Conservation (phyloP, 2,329 filamentous ascomycete species). For the Mollisiaceae sp. region DNA sequence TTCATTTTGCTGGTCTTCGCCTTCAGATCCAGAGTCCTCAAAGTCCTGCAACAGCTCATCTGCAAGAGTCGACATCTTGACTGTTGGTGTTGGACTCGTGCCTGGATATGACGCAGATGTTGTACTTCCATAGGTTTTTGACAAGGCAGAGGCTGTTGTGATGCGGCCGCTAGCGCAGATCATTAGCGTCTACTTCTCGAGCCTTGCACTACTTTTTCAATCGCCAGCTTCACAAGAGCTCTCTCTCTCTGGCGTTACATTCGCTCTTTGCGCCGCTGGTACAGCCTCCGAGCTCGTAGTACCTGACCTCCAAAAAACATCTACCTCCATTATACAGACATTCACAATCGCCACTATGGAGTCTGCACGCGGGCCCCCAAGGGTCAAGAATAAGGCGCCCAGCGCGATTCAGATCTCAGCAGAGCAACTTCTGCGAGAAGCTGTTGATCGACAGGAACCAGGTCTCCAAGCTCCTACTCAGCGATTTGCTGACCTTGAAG, state of each 20-base stretch:
- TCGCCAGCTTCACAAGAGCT: neutral
- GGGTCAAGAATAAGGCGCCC: slow-evolving; percentile 98
- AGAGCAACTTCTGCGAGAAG: slow-evolving; percentile 95
- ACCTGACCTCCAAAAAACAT: neutral
- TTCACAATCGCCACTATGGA: slow-evolving; percentile 68
- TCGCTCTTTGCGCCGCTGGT: too few species aligned
- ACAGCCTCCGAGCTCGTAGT: too few species aligned
- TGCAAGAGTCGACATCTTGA: slow-evolving; percentile 82
- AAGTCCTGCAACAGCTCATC: slow-evolving; percentile 94
- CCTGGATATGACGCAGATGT: slow-evolving; percentile 7
- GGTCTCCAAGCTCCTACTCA: slow-evolving; percentile 89
- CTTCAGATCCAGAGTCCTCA: slow-evolving; percentile 80
- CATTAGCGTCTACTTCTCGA: neutral
- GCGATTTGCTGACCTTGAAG: slow-evolving; percentile 94
- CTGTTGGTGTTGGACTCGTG: neutral
- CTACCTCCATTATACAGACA: neutral
- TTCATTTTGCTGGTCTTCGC: slow-evolving; percentile 62
- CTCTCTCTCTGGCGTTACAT: too few species aligned
- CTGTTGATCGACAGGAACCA: slow-evolving; percentile 93
- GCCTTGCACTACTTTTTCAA: slow-evolving; percentile 3
- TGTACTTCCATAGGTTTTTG: too few species aligned
- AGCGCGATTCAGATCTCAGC: slow-evolving; percentile 92
- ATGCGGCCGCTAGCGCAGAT: slow-evolving; percentile 29
- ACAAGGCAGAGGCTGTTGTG: neutral
- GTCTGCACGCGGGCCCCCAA: slow-evolving; percentile 84